Evolutionary conservation across 768 basidiomycete genomes (phyloP).

Genomic region (Hysterangium stoloniferum): DNA sequence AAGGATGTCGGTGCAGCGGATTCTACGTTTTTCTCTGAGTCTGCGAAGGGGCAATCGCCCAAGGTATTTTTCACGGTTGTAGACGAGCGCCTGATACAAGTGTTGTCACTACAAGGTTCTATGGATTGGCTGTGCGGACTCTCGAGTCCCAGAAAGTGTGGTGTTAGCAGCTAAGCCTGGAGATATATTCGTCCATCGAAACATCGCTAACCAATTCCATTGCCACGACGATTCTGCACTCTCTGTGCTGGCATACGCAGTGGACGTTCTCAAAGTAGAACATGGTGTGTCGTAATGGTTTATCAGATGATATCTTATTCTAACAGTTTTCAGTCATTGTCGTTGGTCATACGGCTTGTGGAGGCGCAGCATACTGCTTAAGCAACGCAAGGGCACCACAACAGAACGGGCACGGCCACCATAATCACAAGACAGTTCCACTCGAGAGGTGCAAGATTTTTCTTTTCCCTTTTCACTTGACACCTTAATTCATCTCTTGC

Average conservation of each 20-base stretch:
- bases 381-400: slow-evolving; percentile 6
- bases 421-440: slow-evolving; percentile 11
- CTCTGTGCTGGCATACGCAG: slow-evolving; percentile 68
- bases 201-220: slow-evolving; percentile 84
- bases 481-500: slow-evolving; percentile 22
- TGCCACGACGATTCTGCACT: slow-evolving; percentile 61
- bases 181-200: slow-evolving; percentile 76
- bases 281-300: slow-evolving; percentile 51
- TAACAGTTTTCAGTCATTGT: slow-evolving; percentile 52
- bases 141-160: slow-evolving; percentile 75
- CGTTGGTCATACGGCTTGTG: slow-evolving; percentile 79
- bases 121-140: slow-evolving; percentile 82
- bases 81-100: background rate
- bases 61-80: slow-evolving; percentile 37
- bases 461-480: background rate
- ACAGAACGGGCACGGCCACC: slow-evolving; percentile 5
- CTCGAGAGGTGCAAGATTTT: slow-evolving; percentile 18
- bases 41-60: slow-evolving; percentile 57
- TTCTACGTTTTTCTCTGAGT: slow-evolving; percentile 55
- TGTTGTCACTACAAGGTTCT: slow-evolving; percentile 40
- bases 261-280: slow-evolving; percentile 60
- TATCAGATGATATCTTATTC: background rate
- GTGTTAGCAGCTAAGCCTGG: slow-evolving; percentile 65
- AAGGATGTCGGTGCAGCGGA: slow-evolving; percentile 43
- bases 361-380: slow-evolving; percentile 52